Conservation (phyloP, 2,329 filamentous ascomycete genomes). For the Alternaria gansuensis region DNA sequence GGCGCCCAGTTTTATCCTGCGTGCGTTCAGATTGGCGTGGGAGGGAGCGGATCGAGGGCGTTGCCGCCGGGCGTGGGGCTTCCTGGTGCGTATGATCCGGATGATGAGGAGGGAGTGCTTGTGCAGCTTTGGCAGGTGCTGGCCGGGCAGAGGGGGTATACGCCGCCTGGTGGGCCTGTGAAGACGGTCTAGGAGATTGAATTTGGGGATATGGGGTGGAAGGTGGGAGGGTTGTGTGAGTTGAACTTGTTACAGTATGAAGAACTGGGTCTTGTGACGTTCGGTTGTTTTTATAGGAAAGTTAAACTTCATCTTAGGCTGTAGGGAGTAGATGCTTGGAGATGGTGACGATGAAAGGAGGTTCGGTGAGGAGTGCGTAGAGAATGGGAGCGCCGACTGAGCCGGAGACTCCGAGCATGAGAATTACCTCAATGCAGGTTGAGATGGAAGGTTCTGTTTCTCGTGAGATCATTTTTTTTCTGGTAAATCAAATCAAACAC, state of each 20-base stretch:
- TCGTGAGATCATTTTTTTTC: background rate
- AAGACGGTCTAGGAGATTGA: conserved; percentile 14
- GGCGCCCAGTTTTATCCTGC: conserved; percentile 33
- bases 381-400: conserved; percentile 39
- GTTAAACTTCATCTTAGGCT: background rate
- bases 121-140: conserved; percentile 30
- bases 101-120: conserved; percentile 32
- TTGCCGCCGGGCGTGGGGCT: conserved; percentile 31
- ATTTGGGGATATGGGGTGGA: background rate
- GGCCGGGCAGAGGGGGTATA: conserved; percentile 25
- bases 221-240: background rate
- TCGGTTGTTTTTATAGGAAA: background rate
- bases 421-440: conserved; percentile 30
- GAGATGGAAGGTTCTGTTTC: conserved; percentile 11
- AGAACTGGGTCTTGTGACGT: background rate
- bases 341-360: conserved; percentile 47
- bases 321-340: background rate
- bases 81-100: conserved; percentile 34
- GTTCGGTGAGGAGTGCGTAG: conserved; percentile 45
- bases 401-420: conserved; percentile 43
- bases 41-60: conserved; percentile 20
- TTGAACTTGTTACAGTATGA: background rate
- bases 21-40: conserved; percentile 30
- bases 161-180: conserved; percentile 31
- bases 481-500: background rate